Percentiles rank a stretch among this genome's conserved stretches.
Evolutionary conservation across 2,329 filamentous ascomycete species (phyloP).

Genomic region (Domatiomyces globalis): DNA sequence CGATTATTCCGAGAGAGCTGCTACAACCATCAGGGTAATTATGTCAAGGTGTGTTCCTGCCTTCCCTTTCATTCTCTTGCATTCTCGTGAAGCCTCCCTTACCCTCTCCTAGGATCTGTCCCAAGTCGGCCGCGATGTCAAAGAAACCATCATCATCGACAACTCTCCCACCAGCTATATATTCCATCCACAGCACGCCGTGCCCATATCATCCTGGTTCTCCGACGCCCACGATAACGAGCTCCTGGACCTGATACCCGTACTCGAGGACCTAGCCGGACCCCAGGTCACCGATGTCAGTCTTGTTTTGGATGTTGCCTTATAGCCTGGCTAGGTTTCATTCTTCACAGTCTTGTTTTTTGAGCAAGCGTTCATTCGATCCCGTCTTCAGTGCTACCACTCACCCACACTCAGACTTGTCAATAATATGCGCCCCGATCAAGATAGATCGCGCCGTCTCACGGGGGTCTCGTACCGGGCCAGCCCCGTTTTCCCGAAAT

Average conservation of each 20-base stretch:
- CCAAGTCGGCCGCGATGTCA: conserved; percentile 85
- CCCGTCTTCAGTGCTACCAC: not conserved
- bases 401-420: not conserved
- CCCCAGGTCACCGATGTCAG: conserved; percentile 87
- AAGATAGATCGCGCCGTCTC: not conserved
- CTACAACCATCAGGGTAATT: conserved; percentile 98
- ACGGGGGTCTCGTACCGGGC: not conserved
- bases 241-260: conserved; percentile 88
- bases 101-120: conserved; percentile 55
- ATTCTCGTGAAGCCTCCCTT: conserved; percentile 1
- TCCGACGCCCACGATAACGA: conserved; percentile 99
- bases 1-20: conserved; percentile 94
- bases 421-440: not conserved
- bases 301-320: conserved; percentile 79
- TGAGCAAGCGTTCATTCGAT: not conserved
- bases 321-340: conserved; percentile 30
- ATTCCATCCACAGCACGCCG: conserved; percentile 96
- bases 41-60: conserved; percentile 56
- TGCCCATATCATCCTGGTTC: conserved; percentile 99
- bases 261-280: conserved; percentile 89
- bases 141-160: conserved; percentile 98
- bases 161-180: conserved; percentile 99
- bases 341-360: not conserved
- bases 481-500: not conserved
- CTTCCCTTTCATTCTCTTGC: not conserved